These are phyloP conservation scores for Quercus parvula DNA, from an alignment of 306 rosid species.

Conservation along the genomic window DNA sequence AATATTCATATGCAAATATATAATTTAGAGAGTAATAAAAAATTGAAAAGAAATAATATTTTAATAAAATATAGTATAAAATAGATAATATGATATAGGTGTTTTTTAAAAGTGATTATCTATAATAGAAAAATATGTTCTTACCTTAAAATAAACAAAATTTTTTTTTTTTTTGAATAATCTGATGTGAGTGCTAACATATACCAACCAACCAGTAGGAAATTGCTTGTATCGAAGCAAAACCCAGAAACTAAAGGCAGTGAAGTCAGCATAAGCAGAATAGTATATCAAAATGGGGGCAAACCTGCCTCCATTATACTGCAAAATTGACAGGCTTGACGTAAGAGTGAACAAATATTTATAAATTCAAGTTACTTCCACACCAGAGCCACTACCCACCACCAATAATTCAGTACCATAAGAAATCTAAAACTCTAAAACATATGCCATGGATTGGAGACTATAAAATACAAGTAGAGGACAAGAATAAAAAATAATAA, in stretches of 20 bases:
- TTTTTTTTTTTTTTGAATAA: too few species aligned
- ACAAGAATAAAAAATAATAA: background rate
- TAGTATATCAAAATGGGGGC: background rate
- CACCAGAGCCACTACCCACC: background rate
- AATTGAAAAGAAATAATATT: too few species aligned
- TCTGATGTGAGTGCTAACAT: too few species aligned
- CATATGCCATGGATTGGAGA: too few species aligned
- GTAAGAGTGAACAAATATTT: background rate
- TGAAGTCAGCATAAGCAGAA: background rate
- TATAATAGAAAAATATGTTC: too few species aligned
- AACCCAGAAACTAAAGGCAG: too few species aligned
- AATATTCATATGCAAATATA: too few species aligned
- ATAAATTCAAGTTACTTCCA: background rate
- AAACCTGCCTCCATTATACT: background rate
- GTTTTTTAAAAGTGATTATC: too few species aligned
- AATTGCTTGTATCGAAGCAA: background rate
- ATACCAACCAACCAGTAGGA: background rate
- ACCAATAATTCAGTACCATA: background rate
- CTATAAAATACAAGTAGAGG: background rate
- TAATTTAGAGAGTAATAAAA: too few species aligned
- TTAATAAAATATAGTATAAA: too few species aligned
- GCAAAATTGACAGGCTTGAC: background rate
- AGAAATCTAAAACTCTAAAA: background rate
- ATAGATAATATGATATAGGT: too few species aligned
- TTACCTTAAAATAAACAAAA: too few species aligned